phyloP scores from a whole-genome alignment of 2,329 filamentous ascomycete species.

The Magnaporthiopsis poae region DNA sequence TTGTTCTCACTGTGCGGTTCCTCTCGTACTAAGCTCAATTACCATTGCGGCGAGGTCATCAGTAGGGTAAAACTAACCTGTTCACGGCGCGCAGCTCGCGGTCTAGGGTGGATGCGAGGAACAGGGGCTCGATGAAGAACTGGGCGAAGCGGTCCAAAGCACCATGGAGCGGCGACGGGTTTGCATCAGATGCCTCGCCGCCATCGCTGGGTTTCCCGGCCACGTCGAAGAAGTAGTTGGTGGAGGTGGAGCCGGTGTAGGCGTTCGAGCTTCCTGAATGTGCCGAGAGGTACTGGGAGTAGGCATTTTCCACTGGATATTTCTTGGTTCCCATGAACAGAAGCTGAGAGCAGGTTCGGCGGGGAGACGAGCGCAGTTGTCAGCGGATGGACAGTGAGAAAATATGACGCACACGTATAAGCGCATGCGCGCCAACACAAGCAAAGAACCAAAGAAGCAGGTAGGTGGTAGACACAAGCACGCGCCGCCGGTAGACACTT shows the following conservation, averaged over 20 bases:
- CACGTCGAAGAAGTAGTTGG: constrained; percentile 96
- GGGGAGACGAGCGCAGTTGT: background rate
- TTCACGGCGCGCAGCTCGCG: constrained; percentile 82
- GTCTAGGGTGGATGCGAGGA: constrained; percentile 74
- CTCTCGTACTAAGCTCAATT: too few relatives aligned
- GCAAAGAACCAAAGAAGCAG: constrained; percentile 7
- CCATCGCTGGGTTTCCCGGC: constrained; percentile 65
- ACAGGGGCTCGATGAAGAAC: constrained; percentile 84
- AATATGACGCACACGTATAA: background rate
- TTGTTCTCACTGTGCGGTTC: constrained; percentile 62
- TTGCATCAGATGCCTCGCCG: constrained; percentile 42
- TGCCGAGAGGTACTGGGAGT: constrained; percentile 81
- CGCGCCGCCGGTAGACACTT: background rate
- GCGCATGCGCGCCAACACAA: too few relatives aligned
- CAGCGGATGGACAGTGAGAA: background rate
- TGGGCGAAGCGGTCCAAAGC: constrained; percentile 86
- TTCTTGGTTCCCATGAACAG: constrained; percentile 99
- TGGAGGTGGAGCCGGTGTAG: constrained; percentile 85
- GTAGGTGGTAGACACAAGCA: constrained; percentile 1
- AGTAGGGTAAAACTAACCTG: constrained; percentile 25
- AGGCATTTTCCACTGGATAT: constrained; percentile 91
- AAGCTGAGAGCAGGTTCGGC: constrained; percentile 35
- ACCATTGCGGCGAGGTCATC: too few relatives aligned
- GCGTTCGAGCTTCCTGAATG: constrained; percentile 91
- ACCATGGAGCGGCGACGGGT: constrained; percentile 58